These are phyloP conservation scores for Xylariaceae sp. DNA, from an alignment of 2,329 filamentous ascomycete genomes.

Conservation along the genomic window DNA sequence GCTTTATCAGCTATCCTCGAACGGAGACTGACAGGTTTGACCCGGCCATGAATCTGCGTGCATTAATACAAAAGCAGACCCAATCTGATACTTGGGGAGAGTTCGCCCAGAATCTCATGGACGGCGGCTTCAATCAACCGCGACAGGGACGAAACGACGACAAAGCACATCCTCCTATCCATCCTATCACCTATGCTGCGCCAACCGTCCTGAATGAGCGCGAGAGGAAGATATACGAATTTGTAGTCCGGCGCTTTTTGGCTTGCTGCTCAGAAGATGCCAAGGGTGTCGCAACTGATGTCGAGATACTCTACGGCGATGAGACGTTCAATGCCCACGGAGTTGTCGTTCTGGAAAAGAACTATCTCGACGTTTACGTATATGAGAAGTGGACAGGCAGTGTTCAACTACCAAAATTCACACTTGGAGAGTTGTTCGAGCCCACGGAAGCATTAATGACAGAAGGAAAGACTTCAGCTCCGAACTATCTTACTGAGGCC, in stretches of 20 bases:
- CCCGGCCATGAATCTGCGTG: slow-evolving; percentile 75
- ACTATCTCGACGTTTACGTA: slow-evolving; percentile 91
- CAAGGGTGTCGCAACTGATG: slow-evolving; percentile 74
- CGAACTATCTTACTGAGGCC: slow-evolving; percentile 85
- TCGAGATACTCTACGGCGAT: slow-evolving; percentile 77
- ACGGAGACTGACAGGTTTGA: slow-evolving; percentile 98
- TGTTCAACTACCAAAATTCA: slow-evolving; percentile 73
- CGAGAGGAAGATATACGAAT: slow-evolving; percentile 82
- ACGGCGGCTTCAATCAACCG: slow-evolving; percentile 75
- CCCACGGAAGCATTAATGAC: slow-evolving; percentile 84
- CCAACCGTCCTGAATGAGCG: slow-evolving; percentile 57
- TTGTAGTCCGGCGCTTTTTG: slow-evolving; percentile 84
- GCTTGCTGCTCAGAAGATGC: slow-evolving; percentile 96
- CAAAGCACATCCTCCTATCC: slow-evolving; percentile 94
- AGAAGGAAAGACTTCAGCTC: slow-evolving; percentile 83
- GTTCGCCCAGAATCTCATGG: slow-evolving; percentile 70
- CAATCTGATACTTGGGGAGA: slow-evolving; percentile 70
- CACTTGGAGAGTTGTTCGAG: slow-evolving; percentile 73
- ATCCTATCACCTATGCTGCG: slow-evolving; percentile 81
- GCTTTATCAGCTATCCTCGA: slow-evolving; percentile 95
- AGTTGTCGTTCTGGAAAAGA: slow-evolving; percentile 76
- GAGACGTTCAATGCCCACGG: slow-evolving; percentile 81
- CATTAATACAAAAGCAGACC: slow-evolving; percentile 77
- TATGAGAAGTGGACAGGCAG: slow-evolving; percentile 97
- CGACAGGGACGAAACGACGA: slow-evolving; percentile 85